Evolutionary conservation across 2,329 filamentous ascomycete species (phyloP), one percentile per base, ranked within the genome.

Genomic region (Trichoderma endophyticum): DNA sequence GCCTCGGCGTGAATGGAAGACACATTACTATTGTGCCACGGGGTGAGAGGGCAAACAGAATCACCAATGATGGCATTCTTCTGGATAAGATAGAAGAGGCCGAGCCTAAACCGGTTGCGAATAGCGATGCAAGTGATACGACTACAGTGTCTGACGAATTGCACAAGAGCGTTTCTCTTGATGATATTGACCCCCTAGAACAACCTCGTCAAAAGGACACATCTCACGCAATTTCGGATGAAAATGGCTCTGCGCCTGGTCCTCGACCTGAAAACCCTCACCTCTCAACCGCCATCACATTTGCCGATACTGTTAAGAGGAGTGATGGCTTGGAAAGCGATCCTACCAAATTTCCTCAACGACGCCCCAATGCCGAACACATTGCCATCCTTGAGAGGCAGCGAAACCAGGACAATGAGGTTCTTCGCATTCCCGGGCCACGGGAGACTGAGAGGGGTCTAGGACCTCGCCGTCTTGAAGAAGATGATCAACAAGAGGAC

Each of bases 381-480:
- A 97, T 98, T 77, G 92, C 92, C 6, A 96, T 98, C 77, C 81
- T 98, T 15, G 90, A 97, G 80, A 91, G 92, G 36, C 95, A 98
- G 80, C 89, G 94, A 48, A 91, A 93, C 71, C 89, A 90, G 73
- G 91, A 92, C 71, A 91, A 90, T 59, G 90, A 91, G 39, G 90
- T 94, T 0, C 83, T 98, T 57, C 91, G 94, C 54, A 98, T 99
- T 76, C 96, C 96, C 0, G 95, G 95, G 24, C 96, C 96, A 1
- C 87, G 95, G 76, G 96, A 98, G 78, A 95, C 92, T 63, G 96
- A 99, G 77, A 89, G 90, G 65, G 96, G 95, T 30, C 87, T 93
- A 73, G 85, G 90, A 11, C 95, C 95, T 2, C 84, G 85, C 71
- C 83, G 85, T 34, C 81, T 90, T 2, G 81, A 83, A 3, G 80